A percentile compares a stretch with the other conserved stretches of the same genome.
phyloP scores from a whole-genome alignment of 2,329 filamentous ascomycete genomes.

The Neodidymelliopsis sp. region DNA sequence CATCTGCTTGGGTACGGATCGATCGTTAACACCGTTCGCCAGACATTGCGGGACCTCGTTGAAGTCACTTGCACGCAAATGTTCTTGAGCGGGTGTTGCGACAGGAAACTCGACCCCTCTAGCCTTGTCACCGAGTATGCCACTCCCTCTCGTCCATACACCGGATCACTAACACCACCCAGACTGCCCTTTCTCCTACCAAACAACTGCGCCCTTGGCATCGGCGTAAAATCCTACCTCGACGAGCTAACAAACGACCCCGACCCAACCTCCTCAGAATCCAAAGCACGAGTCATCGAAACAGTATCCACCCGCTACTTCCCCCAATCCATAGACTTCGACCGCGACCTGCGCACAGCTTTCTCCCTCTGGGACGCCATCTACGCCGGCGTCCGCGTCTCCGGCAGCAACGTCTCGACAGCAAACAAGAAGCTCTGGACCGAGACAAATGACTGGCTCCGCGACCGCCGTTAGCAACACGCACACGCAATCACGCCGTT shows the following conservation, averaged over 20 bases:
- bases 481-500: neutral
- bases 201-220: slow-evolving; percentile 77
- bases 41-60: slow-evolving; percentile 79
- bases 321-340: slow-evolving; percentile 65
- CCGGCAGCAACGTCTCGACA: slow-evolving; percentile 54
- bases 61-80: slow-evolving; percentile 83
- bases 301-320: slow-evolving; percentile 66
- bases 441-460: slow-evolving; percentile 67
- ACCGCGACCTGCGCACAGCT: slow-evolving; percentile 64
- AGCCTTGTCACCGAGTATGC: slow-evolving; percentile 76
- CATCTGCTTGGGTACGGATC: slow-evolving; percentile 88
- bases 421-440: slow-evolving; percentile 63
- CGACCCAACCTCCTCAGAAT: slow-evolving; percentile 60
- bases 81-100: slow-evolving; percentile 80
- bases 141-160: slow-evolving; percentile 34
- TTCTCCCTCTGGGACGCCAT: slow-evolving; percentile 73
- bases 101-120: slow-evolving; percentile 66
- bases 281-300: slow-evolving; percentile 59
- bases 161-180: slow-evolving; percentile 13
- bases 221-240: slow-evolving; percentile 80
- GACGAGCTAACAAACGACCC: slow-evolving; percentile 68
- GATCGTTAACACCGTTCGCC: slow-evolving; percentile 79
- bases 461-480: slow-evolving; percentile 34
- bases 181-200: slow-evolving; percentile 71
- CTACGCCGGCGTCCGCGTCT: slow-evolving; percentile 64